Base-by-base conservation (phyloP, 2,329 filamentous ascomycete genomes). In the Sclerotiophoma versabilis region DNA sequence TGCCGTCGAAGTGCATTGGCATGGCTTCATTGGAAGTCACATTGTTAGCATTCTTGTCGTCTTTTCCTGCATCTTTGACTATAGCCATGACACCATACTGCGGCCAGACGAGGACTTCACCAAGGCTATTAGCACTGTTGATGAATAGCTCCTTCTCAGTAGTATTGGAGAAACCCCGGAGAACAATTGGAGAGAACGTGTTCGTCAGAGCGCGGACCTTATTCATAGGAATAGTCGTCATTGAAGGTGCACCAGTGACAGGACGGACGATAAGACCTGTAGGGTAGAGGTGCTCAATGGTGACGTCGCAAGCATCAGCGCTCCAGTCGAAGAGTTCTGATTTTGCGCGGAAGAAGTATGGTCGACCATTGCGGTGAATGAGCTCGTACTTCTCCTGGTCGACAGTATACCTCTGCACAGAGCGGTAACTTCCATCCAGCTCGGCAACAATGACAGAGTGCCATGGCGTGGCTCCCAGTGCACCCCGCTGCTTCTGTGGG, bases 51-150 rank as follows among this genome's bases (percentile, higher is more conserved):
- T 79, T 76, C 10, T 74, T 69, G 0, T 76, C 75, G 5, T 80
- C 74, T 1, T 69, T 77, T 50, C 81, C 83, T 10, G 82, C 81
- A 48, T 87, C 83, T 59, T 86, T 84, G 0, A 87, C 84, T 49
- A 85, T 83, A 3, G 84, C 84, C 14, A 87, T 75, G 65, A 86
- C 83, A 0, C 81, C 83, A 46, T 84, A 84, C 50, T 46, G 41
- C 2, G 79, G 83, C 83, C 82, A 85, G 0, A 79, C 77, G 7
- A 79, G 62, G 0, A 82, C 78, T 1, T 68, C 71, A 22, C 83
- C 83, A 4, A 84, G 75, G 9, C 82, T 76, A 6, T 76, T 58
- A 0, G 77, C 77, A 51, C 82, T 82, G 2, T 75, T 68, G 12
- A 81, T 65, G 34, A 83, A 84, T 0, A 75, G 44, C 0, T 80